Evolutionary conservation across 257 asterid genomes (phyloP).

Genomic region (Striga asiatica): DNA sequence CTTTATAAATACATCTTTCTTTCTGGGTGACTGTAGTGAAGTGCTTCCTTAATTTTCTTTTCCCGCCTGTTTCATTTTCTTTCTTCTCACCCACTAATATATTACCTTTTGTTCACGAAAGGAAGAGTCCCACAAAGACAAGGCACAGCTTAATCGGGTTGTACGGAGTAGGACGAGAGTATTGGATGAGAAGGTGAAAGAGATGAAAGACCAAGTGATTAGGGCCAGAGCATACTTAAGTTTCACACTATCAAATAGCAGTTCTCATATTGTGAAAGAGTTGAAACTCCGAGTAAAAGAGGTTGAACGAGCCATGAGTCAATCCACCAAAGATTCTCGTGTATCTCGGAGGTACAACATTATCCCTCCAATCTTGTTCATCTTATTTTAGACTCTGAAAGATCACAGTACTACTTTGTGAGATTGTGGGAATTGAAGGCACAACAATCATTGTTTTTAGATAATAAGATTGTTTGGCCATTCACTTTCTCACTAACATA

Average conservation of each 20-base stretch:
- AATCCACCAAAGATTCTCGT: slow-evolving; percentile 49
- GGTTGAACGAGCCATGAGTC: slow-evolving; percentile 56
- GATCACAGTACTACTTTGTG: slow-evolving; percentile 6
- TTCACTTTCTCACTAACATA: no score
- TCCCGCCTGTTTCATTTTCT: not conserved
- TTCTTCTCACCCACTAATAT: slow-evolving; percentile 6
- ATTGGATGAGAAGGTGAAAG: slow-evolving; percentile 53
- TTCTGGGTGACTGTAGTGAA: slow-evolving; percentile 11
- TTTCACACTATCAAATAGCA: slow-evolving; percentile 54
- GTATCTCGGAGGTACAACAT: slow-evolving; percentile 48
- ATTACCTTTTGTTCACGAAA: slow-evolving; percentile 21
- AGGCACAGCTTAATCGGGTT: slow-evolving; percentile 24
- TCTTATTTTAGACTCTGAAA: not conserved
- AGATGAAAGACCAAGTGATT: slow-evolving; percentile 81
- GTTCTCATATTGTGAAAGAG: slow-evolving; percentile 74
- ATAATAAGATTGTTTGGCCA: no score
- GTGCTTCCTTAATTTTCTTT: no score
- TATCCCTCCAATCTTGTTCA: slow-evolving; percentile 1
- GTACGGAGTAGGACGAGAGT: slow-evolving; percentile 22
- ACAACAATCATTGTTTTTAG: no score
- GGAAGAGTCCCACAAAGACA: slow-evolving; percentile 30
- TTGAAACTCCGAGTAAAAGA: slow-evolving; percentile 76
- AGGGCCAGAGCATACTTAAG: slow-evolving; percentile 67
- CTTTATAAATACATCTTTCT: slow-evolving; percentile 1
- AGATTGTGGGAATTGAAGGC: slow-evolving; percentile 4